Evolutionary conservation across 2,329 filamentous ascomycete genomes (phyloP).

Genomic region (Aspergillus intermedius): DNA sequence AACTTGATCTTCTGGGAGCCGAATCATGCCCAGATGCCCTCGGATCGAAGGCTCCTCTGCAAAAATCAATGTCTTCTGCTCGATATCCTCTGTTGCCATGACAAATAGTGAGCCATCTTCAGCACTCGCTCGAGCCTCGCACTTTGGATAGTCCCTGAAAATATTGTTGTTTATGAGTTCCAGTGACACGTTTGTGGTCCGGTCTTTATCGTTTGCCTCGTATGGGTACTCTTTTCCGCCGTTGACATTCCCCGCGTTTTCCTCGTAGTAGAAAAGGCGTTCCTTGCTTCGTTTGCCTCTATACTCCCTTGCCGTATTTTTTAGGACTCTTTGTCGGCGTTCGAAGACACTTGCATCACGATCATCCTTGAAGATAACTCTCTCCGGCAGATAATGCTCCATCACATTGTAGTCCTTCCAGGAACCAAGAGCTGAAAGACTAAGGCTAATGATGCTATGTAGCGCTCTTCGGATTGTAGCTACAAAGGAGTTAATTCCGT

Average conservation of each 20-base stretch:
- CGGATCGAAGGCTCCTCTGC: slow-evolving; percentile 31
- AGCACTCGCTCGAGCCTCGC: slow-evolving; percentile 3
- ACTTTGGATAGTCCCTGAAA: slow-evolving; percentile 10
- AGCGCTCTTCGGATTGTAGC: slow-evolving; percentile 21
- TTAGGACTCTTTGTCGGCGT: slow-evolving; percentile 8
- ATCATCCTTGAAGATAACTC: slow-evolving; percentile 10
- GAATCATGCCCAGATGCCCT: slow-evolving; percentile 21
- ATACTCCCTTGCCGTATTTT: slow-evolving; percentile 1
- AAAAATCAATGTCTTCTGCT: slow-evolving; percentile 19
- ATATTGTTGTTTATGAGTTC: slow-evolving; percentile 18
- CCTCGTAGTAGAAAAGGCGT: slow-evolving; percentile 21
- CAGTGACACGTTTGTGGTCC: slow-evolving; percentile 10
- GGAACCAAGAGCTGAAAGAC: slow-evolving; percentile 23
- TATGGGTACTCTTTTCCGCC: slow-evolving; percentile 22
- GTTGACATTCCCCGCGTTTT: slow-evolving; percentile 14
- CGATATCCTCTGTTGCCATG: slow-evolving; percentile 23
- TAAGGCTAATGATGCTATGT: slow-evolving; percentile 25
- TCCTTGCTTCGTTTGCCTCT: slow-evolving; percentile 2
- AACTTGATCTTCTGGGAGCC: slow-evolving; percentile 3
- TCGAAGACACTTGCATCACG: slow-evolving; percentile 18
- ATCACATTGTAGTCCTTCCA: slow-evolving; percentile 24
- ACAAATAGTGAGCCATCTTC: slow-evolving; percentile 14
- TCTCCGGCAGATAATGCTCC: slow-evolving; percentile 12
- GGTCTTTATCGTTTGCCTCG: slow-evolving; percentile 16
- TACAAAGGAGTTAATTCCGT: slow-evolving; percentile 25